Evolutionary conservation across 2,329 filamentous ascomycete species (phyloP).

Genomic region (Kalaharituber pfeilii): DNA sequence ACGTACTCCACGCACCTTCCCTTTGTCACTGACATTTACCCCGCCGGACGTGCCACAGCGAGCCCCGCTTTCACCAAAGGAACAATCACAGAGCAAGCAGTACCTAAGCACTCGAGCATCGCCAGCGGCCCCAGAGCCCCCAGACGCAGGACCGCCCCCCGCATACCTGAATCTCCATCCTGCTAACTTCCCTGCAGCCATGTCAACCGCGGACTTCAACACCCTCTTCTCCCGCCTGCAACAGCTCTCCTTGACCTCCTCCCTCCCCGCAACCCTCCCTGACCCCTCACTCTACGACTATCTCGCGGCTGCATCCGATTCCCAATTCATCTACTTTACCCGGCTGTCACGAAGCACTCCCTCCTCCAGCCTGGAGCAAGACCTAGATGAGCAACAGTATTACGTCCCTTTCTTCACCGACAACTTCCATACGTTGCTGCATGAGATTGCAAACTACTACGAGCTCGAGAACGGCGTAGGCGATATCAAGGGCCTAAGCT

Average conservation of each 20-base stretch:
- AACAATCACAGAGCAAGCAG: not conserved
- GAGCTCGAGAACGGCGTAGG: not conserved
- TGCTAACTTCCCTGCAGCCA: not conserved
- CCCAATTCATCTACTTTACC: constrained; percentile 1
- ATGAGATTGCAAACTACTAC: constrained; percentile 1
- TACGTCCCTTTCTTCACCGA: not conserved
- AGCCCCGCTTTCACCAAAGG: not conserved
- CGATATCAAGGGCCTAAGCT: not conserved
- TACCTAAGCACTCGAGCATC: not conserved
- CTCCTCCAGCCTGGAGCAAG: too few relatives aligned
- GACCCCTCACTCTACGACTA: not conserved
- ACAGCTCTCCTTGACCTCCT: not conserved
- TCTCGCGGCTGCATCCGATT: not conserved
- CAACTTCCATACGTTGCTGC: constrained; percentile 1
- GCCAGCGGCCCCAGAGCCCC: not conserved
- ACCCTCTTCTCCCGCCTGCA: not conserved
- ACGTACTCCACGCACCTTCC: not conserved
- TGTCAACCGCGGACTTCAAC: not conserved
- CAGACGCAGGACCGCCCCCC: not conserved
- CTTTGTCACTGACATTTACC: not conserved
- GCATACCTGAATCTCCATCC: not conserved
- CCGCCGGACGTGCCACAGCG: not conserved
- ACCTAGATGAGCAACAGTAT: not conserved
- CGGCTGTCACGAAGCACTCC: not conserved
- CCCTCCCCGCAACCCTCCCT: not conserved